A percentile compares a stretch with the other conserved stretches of the same genome.
Evolutionary conservation across 345 rosid genomes (phyloP).

Genomic region (Dipteronia dyeriana): DNA sequence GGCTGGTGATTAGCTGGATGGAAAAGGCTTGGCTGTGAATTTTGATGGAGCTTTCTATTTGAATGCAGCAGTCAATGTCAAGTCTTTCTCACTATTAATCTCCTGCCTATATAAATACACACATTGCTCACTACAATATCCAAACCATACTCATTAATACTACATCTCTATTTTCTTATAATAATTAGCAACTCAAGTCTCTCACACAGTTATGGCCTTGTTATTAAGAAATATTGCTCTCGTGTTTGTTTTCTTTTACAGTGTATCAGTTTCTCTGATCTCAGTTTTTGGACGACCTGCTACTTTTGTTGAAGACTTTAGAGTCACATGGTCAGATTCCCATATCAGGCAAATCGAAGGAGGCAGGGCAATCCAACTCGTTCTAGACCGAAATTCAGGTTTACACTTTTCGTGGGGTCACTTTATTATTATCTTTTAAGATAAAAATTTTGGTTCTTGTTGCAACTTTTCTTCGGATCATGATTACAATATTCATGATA

Average conservation of each 20-base stretch:
- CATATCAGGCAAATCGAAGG: conserved; percentile 70
- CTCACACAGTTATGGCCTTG: conserved; percentile 20
- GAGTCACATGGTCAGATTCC: conserved; percentile 66
- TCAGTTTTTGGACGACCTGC: conserved; percentile 53
- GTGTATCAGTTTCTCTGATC: conserved; percentile 28
- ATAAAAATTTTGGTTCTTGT: not conserved
- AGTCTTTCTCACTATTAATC: conserved; percentile 9
- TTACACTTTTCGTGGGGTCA: conserved; percentile 22
- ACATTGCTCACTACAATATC: conserved; percentile 14
- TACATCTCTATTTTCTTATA: not conserved
- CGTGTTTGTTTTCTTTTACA: conserved; percentile 24
- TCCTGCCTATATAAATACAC: conserved; percentile 26
- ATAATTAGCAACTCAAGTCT: not conserved
- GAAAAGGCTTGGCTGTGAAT: conserved; percentile 48
- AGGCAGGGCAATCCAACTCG: conserved; percentile 78
- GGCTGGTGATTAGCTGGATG: conserved; percentile 78
- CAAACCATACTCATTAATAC: conserved; percentile 18
- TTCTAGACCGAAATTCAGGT: conserved; percentile 87
- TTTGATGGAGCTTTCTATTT: conserved; percentile 36
- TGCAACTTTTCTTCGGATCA: not conserved
- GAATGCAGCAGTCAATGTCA: conserved; percentile 36
- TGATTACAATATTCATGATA: not conserved
- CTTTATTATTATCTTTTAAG: conserved; percentile 6
- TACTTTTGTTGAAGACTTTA: conserved; percentile 66
- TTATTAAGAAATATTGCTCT: not conserved